phyloP scores from a whole-genome alignment of 208 protist genomes.

The Trypanosoma platydactyli region DNA sequence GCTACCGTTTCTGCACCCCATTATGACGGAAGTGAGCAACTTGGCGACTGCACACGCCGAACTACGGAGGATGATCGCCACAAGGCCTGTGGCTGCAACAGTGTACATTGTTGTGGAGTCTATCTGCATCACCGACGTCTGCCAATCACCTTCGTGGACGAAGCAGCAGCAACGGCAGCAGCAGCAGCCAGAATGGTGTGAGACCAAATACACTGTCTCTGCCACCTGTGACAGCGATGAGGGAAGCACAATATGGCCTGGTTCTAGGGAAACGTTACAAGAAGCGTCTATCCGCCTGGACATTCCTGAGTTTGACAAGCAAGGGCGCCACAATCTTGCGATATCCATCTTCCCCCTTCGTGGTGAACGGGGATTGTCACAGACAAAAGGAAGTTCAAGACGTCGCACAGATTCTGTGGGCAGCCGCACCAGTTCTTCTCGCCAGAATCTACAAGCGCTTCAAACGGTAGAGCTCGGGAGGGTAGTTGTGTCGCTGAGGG shows the following conservation, averaged over 20 bases:
- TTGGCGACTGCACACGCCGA: conserved; percentile 14
- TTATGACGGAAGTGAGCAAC: conserved; percentile 9
- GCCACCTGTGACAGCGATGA: conserved; percentile 14
- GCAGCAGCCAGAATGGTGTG: background rate
- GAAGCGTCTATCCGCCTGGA: conserved; percentile 18
- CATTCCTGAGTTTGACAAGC: conserved; percentile 4
- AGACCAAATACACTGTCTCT: conserved; percentile 15
- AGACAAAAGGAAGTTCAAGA: background rate
- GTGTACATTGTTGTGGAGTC: conserved; percentile 22
- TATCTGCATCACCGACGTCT: conserved; percentile 5
- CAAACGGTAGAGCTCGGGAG: conserved; percentile 31
- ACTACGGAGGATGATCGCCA: conserved; percentile 7
- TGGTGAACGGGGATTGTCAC: background rate
- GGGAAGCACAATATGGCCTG: background rate
- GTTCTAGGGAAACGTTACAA: background rate
- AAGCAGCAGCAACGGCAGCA: background rate
- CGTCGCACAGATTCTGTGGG: background rate
- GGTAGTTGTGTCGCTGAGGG: conserved; percentile 35
- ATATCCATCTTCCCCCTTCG: conserved; percentile 4
- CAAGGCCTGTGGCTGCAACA: conserved; percentile 17
- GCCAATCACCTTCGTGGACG: too few species aligned
- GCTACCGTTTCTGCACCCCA: conserved; percentile 17
- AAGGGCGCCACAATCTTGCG: background rate
- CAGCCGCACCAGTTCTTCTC: conserved; percentile 3
- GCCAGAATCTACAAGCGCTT: background rate